These are phyloP conservation scores for Flagelloscypha sp. DNA, from an alignment of 768 basidiomycete species.

Conservation along the genomic window DNA sequence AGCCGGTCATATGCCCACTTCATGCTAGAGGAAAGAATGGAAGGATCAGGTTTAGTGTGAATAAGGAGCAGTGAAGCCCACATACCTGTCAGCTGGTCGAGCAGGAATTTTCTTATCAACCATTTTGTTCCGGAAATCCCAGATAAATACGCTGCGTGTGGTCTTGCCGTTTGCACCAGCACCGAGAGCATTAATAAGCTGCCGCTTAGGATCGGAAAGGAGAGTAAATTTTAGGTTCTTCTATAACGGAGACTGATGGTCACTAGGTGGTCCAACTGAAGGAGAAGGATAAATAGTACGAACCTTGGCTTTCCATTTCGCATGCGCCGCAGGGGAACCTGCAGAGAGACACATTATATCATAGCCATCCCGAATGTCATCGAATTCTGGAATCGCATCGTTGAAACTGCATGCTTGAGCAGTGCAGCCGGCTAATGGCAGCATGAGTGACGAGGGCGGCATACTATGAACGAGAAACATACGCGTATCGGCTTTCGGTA, in stretches of 20 bases:
- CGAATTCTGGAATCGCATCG: slow-evolving; percentile 74
- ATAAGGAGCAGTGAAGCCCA: slow-evolving; percentile 1
- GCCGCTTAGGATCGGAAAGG: slow-evolving; percentile 81
- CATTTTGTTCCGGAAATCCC: slow-evolving; percentile 87
- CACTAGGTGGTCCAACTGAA: slow-evolving; percentile 1
- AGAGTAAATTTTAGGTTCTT: slow-evolving; percentile 81
- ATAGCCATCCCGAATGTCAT: slow-evolving; percentile 53
- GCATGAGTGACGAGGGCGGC: slow-evolving; percentile 6
- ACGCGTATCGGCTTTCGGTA: slow-evolving; percentile 85
- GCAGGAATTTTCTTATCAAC: slow-evolving; percentile 81
- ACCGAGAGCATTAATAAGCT: slow-evolving; percentile 74
- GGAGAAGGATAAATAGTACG: slow-evolving; percentile 10
- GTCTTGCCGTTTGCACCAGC: slow-evolving; percentile 75
- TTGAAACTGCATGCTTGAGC: slow-evolving; percentile 89
- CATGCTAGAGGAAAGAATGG: too few relatives aligned
- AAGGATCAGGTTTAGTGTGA: too few relatives aligned
- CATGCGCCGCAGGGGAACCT: slow-evolving; percentile 66
- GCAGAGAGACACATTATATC: slow-evolving; percentile 80
- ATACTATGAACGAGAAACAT: too few relatives aligned
- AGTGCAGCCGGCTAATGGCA: slow-evolving; percentile 71
- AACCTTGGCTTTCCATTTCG: slow-evolving; percentile 84
- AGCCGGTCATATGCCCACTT: too few relatives aligned
- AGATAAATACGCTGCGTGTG: slow-evolving; percentile 90
- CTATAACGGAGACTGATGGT: slow-evolving; percentile 28
- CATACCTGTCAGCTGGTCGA: slow-evolving; percentile 78